Evolutionary conservation across 441 rosid species (phyloP).

Genomic region (Daphne laureola): DNA sequence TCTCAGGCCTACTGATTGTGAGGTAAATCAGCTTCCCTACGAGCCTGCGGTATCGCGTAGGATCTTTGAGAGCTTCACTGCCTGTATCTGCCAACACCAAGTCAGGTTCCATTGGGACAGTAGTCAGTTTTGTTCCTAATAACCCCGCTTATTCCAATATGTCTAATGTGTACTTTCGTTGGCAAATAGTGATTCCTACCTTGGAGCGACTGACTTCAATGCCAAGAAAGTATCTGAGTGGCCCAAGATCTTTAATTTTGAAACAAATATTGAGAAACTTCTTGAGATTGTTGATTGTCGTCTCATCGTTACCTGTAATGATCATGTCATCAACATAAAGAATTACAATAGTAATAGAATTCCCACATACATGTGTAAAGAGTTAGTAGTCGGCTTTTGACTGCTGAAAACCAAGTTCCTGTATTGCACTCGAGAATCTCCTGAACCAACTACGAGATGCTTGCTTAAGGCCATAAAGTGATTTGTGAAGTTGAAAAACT

Average conservation of each 20-base stretch:
- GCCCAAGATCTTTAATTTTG: not conserved
- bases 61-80: not conserved
- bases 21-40: not conserved
- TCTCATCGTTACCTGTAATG: not conserved
- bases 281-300: not conserved
- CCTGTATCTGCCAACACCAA: not conserved
- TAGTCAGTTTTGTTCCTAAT: not conserved
- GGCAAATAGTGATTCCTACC: not conserved
- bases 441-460: too few species aligned
- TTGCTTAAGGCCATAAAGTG: too few species aligned
- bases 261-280: not conserved
- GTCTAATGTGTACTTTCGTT: not conserved
- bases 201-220: not conserved
- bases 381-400: not conserved
- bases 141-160: not conserved
- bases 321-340: conserved; percentile 3
- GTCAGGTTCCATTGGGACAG: not conserved
- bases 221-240: not conserved
- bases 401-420: not conserved
- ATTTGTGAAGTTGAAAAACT: too few species aligned
- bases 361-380: not conserved
- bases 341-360: not conserved
- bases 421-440: not conserved
- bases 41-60: not conserved
- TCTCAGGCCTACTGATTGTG: not conserved